Base-by-base conservation (phyloP, 164 flowering plant genomes). In the Cinnamomum chago region DNA sequence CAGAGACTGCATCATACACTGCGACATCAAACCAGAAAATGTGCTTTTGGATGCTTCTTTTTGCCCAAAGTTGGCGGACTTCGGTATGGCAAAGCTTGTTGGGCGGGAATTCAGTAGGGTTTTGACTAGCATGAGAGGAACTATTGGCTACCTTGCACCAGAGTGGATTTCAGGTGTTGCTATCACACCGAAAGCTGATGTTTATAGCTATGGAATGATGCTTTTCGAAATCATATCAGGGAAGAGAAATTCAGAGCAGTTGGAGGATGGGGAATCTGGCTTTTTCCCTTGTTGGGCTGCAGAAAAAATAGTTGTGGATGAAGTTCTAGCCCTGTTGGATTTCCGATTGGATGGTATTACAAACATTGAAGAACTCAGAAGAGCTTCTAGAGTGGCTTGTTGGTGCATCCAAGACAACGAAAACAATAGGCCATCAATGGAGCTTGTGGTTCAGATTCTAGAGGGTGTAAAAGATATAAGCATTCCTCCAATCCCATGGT, bases 11-110 rank as follows among this genome's bases (percentile, higher is more conserved):
- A 81, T 83, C 50, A 79, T 83, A 24, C 85, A 83, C 65, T 81
- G 85, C 50, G 85, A 83, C 62, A 83, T 83, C 70, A 83, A 83
- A 62, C 85, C 85, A 10, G 85, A 83, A 73, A 83, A 83, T 79
- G 75, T 81, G 28, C 82, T 83, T 52, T 20, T 83, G 23, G 85
- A 83, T 75, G 80, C 73, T 15, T 75, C 72, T 0, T 81, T 79
- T 14, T 76, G 77, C 50, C 80, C 83, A 30, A 83, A 79, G 75
- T 79, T 83, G 23, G 83, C 85, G 1, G 85, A 83, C 68, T 83
- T 83, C 68, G 83, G 85, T 11, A 50, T 83, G 51, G 83, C 85
- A 12, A 83, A 81, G 77, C 80, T 81, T 20, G 20, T 83, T 22
- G 82, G 83, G 2, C 68, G 80, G 5, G 83, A 83, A 18, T 83